phyloP scores from a whole-genome alignment of 305 asterid species.

The Euphrasia arctica region DNA sequence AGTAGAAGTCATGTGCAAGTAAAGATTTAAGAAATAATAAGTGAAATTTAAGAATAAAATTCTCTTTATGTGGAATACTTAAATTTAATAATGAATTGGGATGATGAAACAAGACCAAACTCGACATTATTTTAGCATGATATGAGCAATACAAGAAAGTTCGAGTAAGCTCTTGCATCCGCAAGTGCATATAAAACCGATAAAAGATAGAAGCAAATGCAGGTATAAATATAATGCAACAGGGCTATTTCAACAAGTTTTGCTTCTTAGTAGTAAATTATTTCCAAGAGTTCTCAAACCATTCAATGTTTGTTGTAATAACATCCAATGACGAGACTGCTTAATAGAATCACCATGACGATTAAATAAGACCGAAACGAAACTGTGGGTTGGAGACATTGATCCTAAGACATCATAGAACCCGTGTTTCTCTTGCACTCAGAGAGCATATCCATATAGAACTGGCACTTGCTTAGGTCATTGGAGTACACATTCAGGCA shows the following conservation, averaged over 20 bases:
- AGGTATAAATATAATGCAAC: neutral
- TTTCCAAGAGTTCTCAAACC: neutral
- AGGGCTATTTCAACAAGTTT: neutral
- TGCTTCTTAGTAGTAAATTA: neutral
- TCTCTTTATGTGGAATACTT: too few relatives aligned
- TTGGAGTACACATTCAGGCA: slow-evolving; percentile 59
- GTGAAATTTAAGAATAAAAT: too few relatives aligned
- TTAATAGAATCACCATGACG: neutral
- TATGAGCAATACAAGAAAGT: too few relatives aligned
- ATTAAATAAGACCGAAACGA: neutral
- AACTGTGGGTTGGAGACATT: neutral
- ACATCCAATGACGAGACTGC: neutral
- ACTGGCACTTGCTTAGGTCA: slow-evolving; percentile 86
- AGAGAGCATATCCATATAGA: slow-evolving; percentile 85
- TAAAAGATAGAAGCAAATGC: too few relatives aligned
- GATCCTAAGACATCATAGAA: slow-evolving; percentile 39
- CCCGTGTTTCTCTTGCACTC: slow-evolving; percentile 80
- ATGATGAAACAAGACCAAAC: too few relatives aligned
- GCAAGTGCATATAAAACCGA: too few relatives aligned
- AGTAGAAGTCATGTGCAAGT: too few relatives aligned
- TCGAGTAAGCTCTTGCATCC: too few relatives aligned
- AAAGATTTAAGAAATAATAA: too few relatives aligned
- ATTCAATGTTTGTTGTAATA: neutral
- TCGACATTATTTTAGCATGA: too few relatives aligned
- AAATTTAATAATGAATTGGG: too few relatives aligned